Evolutionary conservation across 1,139 yeast genomes (phyloP), one percentile per base, ranked within the genome.

Genomic region (Yamadazyma membranifaciens): DNA sequence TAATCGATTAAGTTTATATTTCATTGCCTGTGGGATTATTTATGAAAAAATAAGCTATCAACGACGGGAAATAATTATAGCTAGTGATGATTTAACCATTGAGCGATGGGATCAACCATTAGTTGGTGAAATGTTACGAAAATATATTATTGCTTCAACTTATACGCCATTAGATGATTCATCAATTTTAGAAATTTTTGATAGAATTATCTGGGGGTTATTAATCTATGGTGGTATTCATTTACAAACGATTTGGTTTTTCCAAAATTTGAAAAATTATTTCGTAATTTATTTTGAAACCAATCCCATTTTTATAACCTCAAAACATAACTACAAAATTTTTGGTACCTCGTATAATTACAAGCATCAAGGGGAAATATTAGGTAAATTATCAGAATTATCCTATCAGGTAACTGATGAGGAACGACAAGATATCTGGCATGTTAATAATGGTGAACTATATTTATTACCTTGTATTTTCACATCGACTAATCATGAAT

Each of bases 141-240:
- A 65, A 40, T 62, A 67, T 38, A 54, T 69, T 5, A 39, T 62
- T 5, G 66, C 69, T 1, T 43, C 65, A 1, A 49, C 62, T 2
- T 34, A 54, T 11, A 57, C 54, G 41, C 45, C 57, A 0, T 43
- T 45, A 1, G 80, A 75, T 50, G 76, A 75, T 47, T 65, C 69
- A 0, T 42, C 55, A 1, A 51, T 62, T 6, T 45, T 62, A 3
- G 38, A 45, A 2, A 42, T 69, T 0, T 65, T 66, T 40, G 68
- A 72, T 35, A 52, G 65, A 15, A 55, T 76, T 0, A 38, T 73
- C 2, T 65, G 71, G 62, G 70, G 69, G 0, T 45, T 75, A 3
- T 35, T 72, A 10, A 47, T 74, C 42, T 62, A 58, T 41, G 81
- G 81, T 9, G 76, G 75, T 0, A 54, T 65, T 17, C 75, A 70